These are phyloP conservation scores for Kwoniella sp. DNA, from an alignment of 768 basidiomycete species.

Conservation along the genomic window DNA sequence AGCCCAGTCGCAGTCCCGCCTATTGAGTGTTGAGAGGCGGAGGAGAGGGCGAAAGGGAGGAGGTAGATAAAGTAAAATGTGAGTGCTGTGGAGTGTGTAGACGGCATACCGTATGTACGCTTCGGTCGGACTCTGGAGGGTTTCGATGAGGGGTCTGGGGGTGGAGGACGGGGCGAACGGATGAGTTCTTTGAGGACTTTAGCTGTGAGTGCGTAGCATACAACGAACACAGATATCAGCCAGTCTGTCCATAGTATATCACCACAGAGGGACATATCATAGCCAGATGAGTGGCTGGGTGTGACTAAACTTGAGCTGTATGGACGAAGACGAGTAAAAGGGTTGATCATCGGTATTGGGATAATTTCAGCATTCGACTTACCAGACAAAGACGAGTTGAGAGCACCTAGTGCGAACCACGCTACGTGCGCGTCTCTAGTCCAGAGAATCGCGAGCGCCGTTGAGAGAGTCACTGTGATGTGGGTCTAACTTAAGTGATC, in stretches of 20 bases:
- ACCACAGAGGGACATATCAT: too few species aligned
- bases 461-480: constrained; percentile 52
- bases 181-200: constrained; percentile 57
- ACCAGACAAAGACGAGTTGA: constrained; percentile 55
- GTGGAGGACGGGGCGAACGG: constrained; percentile 49
- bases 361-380: constrained; percentile 7
- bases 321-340: neutral
- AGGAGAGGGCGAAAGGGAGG: constrained; percentile 39
- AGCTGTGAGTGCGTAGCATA: constrained; percentile 27
- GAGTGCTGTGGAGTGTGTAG: constrained; percentile 58
- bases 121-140: constrained; percentile 43
- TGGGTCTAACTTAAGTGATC: constrained; percentile 45
- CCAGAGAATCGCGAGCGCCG: constrained; percentile 50
- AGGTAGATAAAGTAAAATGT: constrained; percentile 57
- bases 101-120: constrained; percentile 60
- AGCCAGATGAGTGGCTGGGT: neutral
- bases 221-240: too few species aligned
- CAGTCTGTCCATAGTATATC: too few species aligned
- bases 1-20: constrained; percentile 3
- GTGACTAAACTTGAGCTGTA: neutral
- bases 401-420: constrained; percentile 55
- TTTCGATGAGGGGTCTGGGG: constrained; percentile 30
- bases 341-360: neutral
- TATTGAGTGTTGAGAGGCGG: neutral
- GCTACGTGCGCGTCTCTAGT: constrained; percentile 55